phyloP scores from a whole-genome alignment of 148 eudicot genomes.

The Oxyria digyna region DNA sequence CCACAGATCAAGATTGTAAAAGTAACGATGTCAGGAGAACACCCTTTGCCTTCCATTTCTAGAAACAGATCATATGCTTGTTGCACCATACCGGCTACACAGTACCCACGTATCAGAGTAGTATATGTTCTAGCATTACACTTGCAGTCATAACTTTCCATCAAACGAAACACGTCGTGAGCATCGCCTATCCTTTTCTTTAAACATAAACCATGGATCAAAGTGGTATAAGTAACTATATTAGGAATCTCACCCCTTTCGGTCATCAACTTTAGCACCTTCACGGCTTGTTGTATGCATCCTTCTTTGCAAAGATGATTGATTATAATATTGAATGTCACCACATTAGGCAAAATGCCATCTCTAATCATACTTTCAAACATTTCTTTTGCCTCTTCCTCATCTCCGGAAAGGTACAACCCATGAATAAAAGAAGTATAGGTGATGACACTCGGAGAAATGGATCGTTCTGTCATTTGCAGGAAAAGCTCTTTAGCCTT shows the following conservation, averaged over 20 bases:
- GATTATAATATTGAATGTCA: not conserved
- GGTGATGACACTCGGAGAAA: not conserved
- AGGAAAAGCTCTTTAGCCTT: not conserved
- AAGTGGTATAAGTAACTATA: not conserved
- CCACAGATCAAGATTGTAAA: constrained; percentile 50
- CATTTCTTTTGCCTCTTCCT: not conserved
- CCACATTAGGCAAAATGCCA: not conserved
- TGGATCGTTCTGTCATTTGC: not conserved
- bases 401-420: not conserved
- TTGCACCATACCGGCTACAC: constrained; percentile 34
- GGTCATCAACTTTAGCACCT: not conserved
- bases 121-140: constrained; percentile 32
- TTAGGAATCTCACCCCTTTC: not conserved
- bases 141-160: not conserved
- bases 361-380: not conserved
- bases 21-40: constrained; percentile 46
- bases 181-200: not conserved
- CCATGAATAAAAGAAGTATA: not conserved
- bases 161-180: not conserved
- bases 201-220: constrained; percentile 16
- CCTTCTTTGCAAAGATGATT: not conserved
- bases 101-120: constrained; percentile 57
- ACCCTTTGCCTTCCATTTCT: constrained; percentile 45
- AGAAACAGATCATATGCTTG: constrained; percentile 44
- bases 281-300: not conserved